These are phyloP conservation scores for Fennellomyces sp. DNA, from an alignment of 371 early-diverging fungal species.

Conservation along the genomic window DNA sequence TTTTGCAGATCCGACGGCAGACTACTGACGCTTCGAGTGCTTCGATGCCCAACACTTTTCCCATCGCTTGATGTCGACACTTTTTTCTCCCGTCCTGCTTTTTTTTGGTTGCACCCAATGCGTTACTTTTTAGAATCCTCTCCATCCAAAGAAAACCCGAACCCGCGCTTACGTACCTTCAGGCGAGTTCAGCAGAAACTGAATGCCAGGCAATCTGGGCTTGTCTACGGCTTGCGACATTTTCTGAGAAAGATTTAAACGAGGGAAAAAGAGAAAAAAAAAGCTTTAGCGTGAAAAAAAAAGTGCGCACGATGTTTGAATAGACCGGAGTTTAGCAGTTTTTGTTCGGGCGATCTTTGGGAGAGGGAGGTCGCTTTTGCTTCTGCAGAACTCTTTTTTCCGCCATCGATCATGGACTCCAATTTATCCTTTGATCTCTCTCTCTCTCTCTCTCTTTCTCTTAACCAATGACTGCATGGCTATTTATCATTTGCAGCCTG, in stretches of 20 bases:
- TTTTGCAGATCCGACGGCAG: slow-evolving; percentile 25
- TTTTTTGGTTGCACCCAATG: neutral
- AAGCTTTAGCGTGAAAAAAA: neutral
- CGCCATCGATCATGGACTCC: no score
- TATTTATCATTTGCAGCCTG: no score
- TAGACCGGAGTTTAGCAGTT: no score
- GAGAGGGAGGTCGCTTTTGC: neutral
- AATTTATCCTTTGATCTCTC: no score
- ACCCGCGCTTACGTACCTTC: slow-evolving; percentile 3
- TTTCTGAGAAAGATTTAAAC: neutral
- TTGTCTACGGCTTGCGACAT: slow-evolving; percentile 14
- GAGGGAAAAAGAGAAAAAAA: slow-evolving; percentile 1
- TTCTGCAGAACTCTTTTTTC: no score
- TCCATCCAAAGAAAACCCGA: neutral
- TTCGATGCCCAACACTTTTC: slow-evolving; percentile 15
- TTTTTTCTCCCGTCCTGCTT: neutral
- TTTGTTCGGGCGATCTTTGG: no score
- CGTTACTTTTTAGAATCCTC: neutral
- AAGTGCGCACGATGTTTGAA: neutral
- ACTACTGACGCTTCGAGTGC: slow-evolving; percentile 20
- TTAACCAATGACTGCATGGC: no score
- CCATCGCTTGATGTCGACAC: neutral
- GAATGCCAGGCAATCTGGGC: slow-evolving; percentile 19
- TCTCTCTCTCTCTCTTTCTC: no score
- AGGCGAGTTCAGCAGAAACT: slow-evolving; percentile 13